Conservation (phyloP, 208 protist genomes). For the Trypanosoma avium region DNA sequence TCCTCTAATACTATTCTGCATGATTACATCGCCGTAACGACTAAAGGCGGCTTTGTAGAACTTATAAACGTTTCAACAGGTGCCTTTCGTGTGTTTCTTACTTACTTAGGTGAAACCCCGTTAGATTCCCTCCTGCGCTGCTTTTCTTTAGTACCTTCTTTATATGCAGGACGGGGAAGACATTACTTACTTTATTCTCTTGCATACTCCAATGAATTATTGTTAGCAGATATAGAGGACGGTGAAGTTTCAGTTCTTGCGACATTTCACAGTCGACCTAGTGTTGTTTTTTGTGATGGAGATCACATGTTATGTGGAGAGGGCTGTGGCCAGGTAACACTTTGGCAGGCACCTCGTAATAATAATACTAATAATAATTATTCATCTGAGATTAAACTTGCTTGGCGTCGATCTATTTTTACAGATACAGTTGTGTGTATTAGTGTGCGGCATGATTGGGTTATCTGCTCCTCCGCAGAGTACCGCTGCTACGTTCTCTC, state of each 20-base stretch:
- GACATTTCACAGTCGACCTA: slow-evolving; percentile 60
- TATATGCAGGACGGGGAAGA: slow-evolving; percentile 26
- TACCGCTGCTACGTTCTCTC: slow-evolving; percentile 45
- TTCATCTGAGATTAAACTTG: slow-evolving; percentile 16
- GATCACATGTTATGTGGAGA: slow-evolving; percentile 80
- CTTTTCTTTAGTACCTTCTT: slow-evolving; percentile 70
- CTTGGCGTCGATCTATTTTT: slow-evolving; percentile 56
- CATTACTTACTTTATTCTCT: slow-evolving; percentile 71
- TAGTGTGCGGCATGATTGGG: slow-evolving; percentile 37
- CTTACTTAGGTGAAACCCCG: slow-evolving; percentile 60
- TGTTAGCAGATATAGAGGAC: slow-evolving; percentile 57
- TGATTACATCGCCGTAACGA: slow-evolving; percentile 64
- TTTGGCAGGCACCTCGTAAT: slow-evolving; percentile 71
- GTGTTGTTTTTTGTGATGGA: slow-evolving; percentile 62
- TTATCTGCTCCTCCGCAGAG: slow-evolving; percentile 69
- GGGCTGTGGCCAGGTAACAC: slow-evolving; percentile 60
- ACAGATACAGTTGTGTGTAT: slow-evolving; percentile 56
- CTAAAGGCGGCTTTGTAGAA: slow-evolving; percentile 76
- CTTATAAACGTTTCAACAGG: slow-evolving; percentile 64
- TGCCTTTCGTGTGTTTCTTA: slow-evolving; percentile 78
- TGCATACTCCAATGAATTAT: slow-evolving; percentile 84
- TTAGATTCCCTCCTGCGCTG: slow-evolving; percentile 69
- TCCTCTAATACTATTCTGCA: slow-evolving; percentile 45
- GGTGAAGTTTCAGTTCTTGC: slow-evolving; percentile 51
- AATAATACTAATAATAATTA: too few species aligned